phyloP scores from a whole-genome alignment of 2,329 filamentous ascomycete species.

The Sarocladium oryzae region DNA sequence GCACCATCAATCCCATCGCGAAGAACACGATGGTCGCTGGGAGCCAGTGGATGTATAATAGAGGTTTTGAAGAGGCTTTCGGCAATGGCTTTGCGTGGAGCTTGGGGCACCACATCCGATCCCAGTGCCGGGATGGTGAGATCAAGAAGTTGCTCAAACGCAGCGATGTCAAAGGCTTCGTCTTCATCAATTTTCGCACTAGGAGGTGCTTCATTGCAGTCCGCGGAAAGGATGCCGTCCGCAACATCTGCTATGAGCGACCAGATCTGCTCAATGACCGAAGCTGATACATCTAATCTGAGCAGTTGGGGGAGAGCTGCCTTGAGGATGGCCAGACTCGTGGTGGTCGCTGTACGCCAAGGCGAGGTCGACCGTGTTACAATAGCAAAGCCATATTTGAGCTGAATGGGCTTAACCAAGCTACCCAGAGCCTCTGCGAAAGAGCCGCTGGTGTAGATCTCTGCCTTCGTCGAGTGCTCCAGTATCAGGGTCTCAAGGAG shows the following conservation, averaged over 20 bases:
- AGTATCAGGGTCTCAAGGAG: slow-evolving; percentile 57
- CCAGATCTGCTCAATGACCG: slow-evolving; percentile 59
- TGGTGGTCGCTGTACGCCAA: slow-evolving; percentile 75
- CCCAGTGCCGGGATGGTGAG: slow-evolving; percentile 73
- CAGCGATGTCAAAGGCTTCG: slow-evolving; percentile 72
- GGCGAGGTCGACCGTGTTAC: slow-evolving; percentile 64
- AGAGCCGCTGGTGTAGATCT: slow-evolving; percentile 64
- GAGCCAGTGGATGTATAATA: slow-evolving; percentile 63
- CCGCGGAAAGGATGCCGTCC: slow-evolving; percentile 63
- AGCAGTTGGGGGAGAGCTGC: slow-evolving; percentile 57
- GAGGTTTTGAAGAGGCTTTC: slow-evolving; percentile 75
- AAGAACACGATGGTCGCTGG: slow-evolving; percentile 49
- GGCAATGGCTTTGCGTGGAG: slow-evolving; percentile 62
- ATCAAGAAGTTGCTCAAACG: slow-evolving; percentile 62
- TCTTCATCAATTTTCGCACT: slow-evolving; percentile 44
- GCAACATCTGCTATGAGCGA: slow-evolving; percentile 56
- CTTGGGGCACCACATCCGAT: slow-evolving; percentile 56
- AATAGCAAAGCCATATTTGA: slow-evolving; percentile 75
- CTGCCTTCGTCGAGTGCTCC: slow-evolving; percentile 52
- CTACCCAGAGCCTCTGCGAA: slow-evolving; percentile 59
- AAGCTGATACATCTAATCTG: slow-evolving; percentile 37
- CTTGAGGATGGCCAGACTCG: slow-evolving; percentile 61
- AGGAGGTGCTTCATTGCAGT: slow-evolving; percentile 41
- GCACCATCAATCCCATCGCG: slow-evolving; percentile 39
- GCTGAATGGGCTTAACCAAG: slow-evolving; percentile 60